Base-by-base conservation (phyloP, 495 filamentous ascomycete species). In the Neurospora sp. region DNA sequence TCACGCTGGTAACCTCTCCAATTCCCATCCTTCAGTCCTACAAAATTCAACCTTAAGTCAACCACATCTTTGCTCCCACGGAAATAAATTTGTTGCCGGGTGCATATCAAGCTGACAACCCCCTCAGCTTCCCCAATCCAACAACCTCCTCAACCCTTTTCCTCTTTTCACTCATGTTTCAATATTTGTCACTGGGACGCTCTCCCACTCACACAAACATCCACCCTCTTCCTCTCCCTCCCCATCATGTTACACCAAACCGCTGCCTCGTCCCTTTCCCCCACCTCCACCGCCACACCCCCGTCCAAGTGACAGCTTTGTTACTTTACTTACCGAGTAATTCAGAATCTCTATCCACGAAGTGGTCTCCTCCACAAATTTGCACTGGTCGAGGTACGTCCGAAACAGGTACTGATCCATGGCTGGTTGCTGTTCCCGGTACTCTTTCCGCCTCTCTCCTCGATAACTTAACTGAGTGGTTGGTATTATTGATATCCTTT, bases 331-430 rank as follows among this genome's bases (percentile, higher is more conserved):
- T 76, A 88, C 86, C 71, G 86, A 84, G 74, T 88, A 88, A 45
- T 84, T 85, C 72, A 86, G 80, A 40, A 88, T 86, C 79, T 88
- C 86, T 22, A 88, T 74, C 73, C 87, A 88, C 40, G 78, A 80
- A 22, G 86, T 88, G 22, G 75, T 77, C 73, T 88, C 87, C 31
- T 75, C 69, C 14, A 87, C 84, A 16, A 75, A 70, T 65, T 78
- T 79, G 75, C 82, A 87, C n/a, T 79, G 53, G 3, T 77, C 71
- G 65, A 88, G 80, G 69, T 86, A 80, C 2, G 69, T 31, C 69
- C 79, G 75, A 65, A 88, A 88, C 76, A 87, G 81, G 73, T 87
- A 88, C 74, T 87, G 82, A 76, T 88, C 87, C 87, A 88, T 88
- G 40, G 73, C 78, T 71, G 17, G 8, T 61, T 44, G 7, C 65